Conservation (phyloP, 306 rosid species). For the Prunus salicina region DNA sequence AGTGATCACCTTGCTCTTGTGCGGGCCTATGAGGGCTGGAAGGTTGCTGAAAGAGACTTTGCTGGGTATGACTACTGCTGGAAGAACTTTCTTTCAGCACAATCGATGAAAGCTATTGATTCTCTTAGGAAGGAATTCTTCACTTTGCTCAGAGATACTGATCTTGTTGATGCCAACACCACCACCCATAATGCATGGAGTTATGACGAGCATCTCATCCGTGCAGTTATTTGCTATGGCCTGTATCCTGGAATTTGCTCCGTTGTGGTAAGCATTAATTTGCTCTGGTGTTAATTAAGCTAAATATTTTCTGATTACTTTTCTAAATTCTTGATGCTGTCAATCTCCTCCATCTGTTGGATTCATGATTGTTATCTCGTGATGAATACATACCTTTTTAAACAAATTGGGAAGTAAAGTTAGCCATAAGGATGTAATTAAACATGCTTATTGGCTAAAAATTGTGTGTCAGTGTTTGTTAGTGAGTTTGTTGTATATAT, state of each 20-base stretch:
- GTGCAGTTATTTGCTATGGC: slow-evolving; percentile 84
- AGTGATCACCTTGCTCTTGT: slow-evolving; percentile 96
- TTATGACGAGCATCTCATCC: slow-evolving; percentile 65
- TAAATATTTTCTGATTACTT: not conserved
- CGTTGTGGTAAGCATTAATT: slow-evolving; percentile 58
- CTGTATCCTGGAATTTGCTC: slow-evolving; percentile 94
- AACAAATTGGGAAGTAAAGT: not conserved
- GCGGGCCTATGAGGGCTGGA: slow-evolving; percentile 87
- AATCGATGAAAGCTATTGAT: slow-evolving; percentile 94
- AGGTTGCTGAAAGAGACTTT: slow-evolving; percentile 68
- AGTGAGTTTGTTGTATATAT: not conserved
- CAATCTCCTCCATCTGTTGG: not conserved
- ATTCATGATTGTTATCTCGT: not conserved
- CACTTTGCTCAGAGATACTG: slow-evolving; percentile 69
- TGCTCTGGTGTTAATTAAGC: not conserved
- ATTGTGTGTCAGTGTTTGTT: not conserved
- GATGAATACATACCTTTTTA: not conserved
- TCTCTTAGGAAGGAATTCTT: slow-evolving; percentile 77
- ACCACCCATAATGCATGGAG: slow-evolving; percentile 59
- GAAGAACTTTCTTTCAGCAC: slow-evolving; percentile 83
- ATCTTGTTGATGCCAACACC: slow-evolving; percentile 65
- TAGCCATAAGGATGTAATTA: not conserved
- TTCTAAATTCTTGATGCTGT: slow-evolving; percentile 1
- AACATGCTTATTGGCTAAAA: not conserved
- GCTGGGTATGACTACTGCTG: slow-evolving; percentile 90